Evolutionary conservation across 208 protist genomes (phyloP).

Genomic region (Endotrypanum monterogeii): DNA sequence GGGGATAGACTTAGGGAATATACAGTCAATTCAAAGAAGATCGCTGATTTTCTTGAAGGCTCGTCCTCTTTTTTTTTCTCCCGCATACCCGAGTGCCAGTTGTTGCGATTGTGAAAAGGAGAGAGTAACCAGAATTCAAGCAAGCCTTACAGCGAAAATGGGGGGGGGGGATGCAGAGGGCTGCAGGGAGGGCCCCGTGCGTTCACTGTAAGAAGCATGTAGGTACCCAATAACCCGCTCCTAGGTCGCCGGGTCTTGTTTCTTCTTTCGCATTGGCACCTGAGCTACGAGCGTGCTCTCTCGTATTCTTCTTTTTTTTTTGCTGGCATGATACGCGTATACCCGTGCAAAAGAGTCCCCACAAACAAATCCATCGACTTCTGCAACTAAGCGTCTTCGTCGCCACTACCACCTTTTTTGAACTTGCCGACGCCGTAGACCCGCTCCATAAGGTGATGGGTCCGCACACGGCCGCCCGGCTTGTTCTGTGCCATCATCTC

Average conservation of each 20-base stretch:
- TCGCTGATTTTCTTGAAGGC: too few species aligned
- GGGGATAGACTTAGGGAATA: not conserved
- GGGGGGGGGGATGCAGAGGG: not conserved
- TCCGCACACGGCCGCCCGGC: slow-evolving; percentile 33
- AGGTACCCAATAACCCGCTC: not conserved
- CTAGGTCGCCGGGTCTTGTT: not conserved
- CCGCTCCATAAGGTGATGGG: slow-evolving; percentile 62
- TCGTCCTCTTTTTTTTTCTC: not conserved
- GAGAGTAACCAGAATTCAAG: not conserved
- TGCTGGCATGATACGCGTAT: not conserved
- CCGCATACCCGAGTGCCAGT: not conserved
- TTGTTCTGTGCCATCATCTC: slow-evolving; percentile 51
- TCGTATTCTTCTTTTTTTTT: not conserved
- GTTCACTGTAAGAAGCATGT: not conserved
- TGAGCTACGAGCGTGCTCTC: not conserved
- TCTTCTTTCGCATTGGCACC: not conserved
- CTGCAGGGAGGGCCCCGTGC: not conserved
- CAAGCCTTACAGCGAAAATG: not conserved
- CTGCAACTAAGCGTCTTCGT: slow-evolving; percentile 52
- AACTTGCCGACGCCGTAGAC: slow-evolving; percentile 64
- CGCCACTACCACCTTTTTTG: slow-evolving; percentile 50
- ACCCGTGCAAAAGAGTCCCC: not conserved
- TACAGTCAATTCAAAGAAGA: not conserved
- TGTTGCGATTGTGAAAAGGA: not conserved
- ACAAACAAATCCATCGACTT: not conserved